These are phyloP conservation scores for Ceratobasidium sp. DNA, from an alignment of 1,284 basidiomycete species.

Conservation along the genomic window DNA sequence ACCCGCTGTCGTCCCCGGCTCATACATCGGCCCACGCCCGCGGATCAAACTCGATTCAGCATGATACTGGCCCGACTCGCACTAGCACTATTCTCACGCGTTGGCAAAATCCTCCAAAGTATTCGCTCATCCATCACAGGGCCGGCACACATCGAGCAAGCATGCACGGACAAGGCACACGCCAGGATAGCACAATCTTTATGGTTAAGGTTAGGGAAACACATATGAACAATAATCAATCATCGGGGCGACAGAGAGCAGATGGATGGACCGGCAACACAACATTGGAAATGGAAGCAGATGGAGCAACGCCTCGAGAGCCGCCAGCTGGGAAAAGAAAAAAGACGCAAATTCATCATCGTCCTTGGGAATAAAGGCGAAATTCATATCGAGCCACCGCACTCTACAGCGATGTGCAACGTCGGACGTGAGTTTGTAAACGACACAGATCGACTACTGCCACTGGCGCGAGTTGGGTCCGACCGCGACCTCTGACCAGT, in stretches of 20 bases:
- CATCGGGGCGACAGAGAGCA: conserved; percentile 31
- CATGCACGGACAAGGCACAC: conserved; percentile 7
- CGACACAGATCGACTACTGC: not conserved
- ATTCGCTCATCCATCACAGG: not conserved
- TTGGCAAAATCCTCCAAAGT: not conserved
- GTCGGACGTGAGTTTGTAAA: not conserved
- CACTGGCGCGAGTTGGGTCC: conserved; percentile 34
- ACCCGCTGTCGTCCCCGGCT: not conserved
- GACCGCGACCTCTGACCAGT: conserved; percentile 35
- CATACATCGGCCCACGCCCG: not conserved
- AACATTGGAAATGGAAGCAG: conserved; percentile 19
- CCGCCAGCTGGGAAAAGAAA: conserved; percentile 1
- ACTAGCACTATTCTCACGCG: conserved; percentile 8
- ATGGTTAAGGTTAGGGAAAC: conserved; percentile 38
- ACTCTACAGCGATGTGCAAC: not conserved
- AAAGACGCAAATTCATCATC: conserved; percentile 36
- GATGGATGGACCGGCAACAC: conserved; percentile 31
- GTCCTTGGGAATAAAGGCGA: conserved; percentile 24
- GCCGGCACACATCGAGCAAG: not conserved
- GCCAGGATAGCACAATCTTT: conserved; percentile 25
- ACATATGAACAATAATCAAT: conserved; percentile 40
- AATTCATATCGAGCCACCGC: conserved; percentile 22
- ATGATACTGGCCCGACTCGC: not conserved
- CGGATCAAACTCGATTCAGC: not conserved
- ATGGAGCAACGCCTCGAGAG: not conserved